Percentiles rank a stretch among this genome's conserved stretches.
Evolutionary conservation across 2,329 filamentous ascomycete genomes (phyloP).

Genomic region (Monosporascus sp.): DNA sequence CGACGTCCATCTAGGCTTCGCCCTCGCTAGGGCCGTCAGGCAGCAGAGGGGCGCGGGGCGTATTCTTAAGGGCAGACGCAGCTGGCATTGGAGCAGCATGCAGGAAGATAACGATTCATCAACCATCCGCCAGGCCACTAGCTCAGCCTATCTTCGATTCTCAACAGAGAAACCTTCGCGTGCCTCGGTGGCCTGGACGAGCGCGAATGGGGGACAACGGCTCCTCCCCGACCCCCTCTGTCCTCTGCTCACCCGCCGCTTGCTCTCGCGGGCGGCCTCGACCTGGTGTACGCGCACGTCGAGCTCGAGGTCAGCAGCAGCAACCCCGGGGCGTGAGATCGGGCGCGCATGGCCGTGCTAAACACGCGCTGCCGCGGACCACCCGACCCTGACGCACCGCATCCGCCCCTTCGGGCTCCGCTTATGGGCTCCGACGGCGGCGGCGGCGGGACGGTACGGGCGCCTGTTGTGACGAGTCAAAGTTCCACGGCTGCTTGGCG

Average conservation of each 20-base stretch:
- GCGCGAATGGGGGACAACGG: background rate
- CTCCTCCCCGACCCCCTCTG: slow-evolving; percentile 1
- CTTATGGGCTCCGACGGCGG: background rate
- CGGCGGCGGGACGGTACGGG: no score
- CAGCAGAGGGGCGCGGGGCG: no score
- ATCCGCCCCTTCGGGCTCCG: background rate
- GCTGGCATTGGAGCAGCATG: no score
- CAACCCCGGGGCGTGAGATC: no score
- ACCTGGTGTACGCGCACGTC: slow-evolving; percentile 1
- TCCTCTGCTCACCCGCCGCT: slow-evolving; percentile 5
- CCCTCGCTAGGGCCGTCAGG: no score
- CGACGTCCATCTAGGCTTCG: no score
- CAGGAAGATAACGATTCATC: no score
- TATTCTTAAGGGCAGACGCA: no score
- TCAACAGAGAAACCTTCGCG: slow-evolving; percentile 1
- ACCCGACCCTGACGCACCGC: slow-evolving; percentile 1
- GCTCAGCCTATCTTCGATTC: slow-evolving; percentile 1
- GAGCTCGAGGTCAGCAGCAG: background rate
- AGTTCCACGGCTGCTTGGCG: background rate
- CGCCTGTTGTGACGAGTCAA: no score
- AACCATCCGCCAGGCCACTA: slow-evolving; percentile 1
- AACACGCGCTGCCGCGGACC: background rate
- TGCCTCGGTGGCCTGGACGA: background rate
- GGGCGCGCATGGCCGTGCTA: no score
- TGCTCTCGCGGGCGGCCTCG: background rate